Conservation (phyloP, 805 yeast genomes). For the Clavispora phyllophila region DNA sequence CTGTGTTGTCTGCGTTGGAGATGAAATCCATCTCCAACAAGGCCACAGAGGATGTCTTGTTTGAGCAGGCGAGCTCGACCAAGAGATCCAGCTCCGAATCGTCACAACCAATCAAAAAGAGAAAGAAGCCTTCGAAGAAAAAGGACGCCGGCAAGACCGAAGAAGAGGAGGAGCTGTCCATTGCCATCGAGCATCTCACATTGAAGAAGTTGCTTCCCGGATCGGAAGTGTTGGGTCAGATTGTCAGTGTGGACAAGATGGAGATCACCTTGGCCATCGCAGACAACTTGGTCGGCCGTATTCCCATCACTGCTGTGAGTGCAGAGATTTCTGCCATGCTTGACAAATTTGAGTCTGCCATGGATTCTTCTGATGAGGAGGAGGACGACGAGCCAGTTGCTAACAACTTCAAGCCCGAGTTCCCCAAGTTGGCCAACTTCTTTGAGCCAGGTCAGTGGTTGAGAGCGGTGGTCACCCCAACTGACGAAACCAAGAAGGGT, state of each 20-base stretch:
- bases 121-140: slow-evolving; percentile 19
- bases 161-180: slow-evolving; percentile 28
- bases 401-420: slow-evolving; percentile 27
- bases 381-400: slow-evolving; percentile 28
- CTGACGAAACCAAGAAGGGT: slow-evolving; percentile 50
- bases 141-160: slow-evolving; percentile 17
- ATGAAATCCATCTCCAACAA: slow-evolving; percentile 89
- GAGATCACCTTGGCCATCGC: slow-evolving; percentile 72
- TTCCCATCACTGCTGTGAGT: slow-evolving; percentile 71
- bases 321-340: slow-evolving; percentile 52
- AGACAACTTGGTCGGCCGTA: slow-evolving; percentile 74
- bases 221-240: slow-evolving; percentile 70
- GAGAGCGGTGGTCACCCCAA: slow-evolving; percentile 68
- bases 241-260: slow-evolving; percentile 51
- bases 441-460: slow-evolving; percentile 82
- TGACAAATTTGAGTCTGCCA: slow-evolving; percentile 48
- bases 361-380: slow-evolving; percentile 30
- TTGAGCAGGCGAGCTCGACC: slow-evolving; percentile 45
- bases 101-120: slow-evolving; percentile 22
- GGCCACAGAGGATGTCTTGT: slow-evolving; percentile 82
- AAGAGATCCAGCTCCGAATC: slow-evolving; percentile 25
- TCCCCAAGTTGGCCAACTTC: slow-evolving; percentile 51
- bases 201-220: slow-evolving; percentile 68
- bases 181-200: slow-evolving; percentile 56
- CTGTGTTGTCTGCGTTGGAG: slow-evolving; percentile 83